phyloP scores from a whole-genome alignment of 2,329 filamentous ascomycete species.

The Fusarium sp. region DNA sequence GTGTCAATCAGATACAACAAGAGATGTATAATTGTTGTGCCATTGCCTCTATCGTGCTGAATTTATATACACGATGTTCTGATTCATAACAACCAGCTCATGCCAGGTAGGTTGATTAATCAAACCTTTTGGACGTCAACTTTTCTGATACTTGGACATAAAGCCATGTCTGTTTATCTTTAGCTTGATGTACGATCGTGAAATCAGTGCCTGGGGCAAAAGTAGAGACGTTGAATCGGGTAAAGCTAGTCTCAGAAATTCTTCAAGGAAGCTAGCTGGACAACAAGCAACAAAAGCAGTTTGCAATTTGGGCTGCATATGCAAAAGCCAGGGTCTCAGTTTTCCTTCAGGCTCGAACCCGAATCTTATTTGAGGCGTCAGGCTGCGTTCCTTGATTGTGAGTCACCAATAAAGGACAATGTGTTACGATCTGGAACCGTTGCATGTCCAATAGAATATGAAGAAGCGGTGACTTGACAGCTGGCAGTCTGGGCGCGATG shows the following conservation, averaged over 20 bases:
- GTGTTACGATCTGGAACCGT: slow-evolving; percentile 13
- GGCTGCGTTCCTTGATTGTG: slow-evolving; percentile 16
- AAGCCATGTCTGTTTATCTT: not conserved
- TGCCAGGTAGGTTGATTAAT: too few species aligned
- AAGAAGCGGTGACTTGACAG: slow-evolving; percentile 36
- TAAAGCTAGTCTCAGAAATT: slow-evolving; percentile 17
- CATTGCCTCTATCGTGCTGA: not conserved
- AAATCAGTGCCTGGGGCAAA: not conserved
- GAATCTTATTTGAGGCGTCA: not conserved
- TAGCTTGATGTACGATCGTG: not conserved
- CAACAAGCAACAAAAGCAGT: slow-evolving; percentile 2
- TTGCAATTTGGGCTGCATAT: slow-evolving; percentile 20
- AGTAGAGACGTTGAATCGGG: not conserved
- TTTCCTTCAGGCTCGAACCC: slow-evolving; percentile 16
- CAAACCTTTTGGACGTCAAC: too few species aligned
- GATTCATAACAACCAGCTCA: too few species aligned
- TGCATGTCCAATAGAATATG: slow-evolving; percentile 29
- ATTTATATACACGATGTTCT: too few species aligned
- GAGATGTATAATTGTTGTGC: not conserved
- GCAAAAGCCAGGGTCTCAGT: slow-evolving; percentile 12
- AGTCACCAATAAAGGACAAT: slow-evolving; percentile 33
- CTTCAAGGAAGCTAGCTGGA: slow-evolving; percentile 14
- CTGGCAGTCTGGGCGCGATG: slow-evolving; percentile 40
- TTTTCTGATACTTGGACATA: not conserved
- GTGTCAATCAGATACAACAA: not conserved